Conservation (phyloP, 306 rosid species). For the Glycine soja region DNA sequence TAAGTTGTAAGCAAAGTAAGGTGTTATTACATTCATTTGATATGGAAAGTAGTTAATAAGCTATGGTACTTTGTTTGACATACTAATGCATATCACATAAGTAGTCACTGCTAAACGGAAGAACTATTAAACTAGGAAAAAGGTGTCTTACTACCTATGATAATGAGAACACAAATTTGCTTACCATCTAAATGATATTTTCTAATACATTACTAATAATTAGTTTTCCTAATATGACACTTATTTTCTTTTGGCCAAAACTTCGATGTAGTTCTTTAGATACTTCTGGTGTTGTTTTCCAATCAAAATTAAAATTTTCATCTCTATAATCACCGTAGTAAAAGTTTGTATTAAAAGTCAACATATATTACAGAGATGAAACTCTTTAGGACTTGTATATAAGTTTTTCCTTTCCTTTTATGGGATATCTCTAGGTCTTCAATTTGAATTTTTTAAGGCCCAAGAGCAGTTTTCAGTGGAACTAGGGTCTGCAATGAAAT, state of each 20-base stretch:
- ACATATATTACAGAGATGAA: neutral
- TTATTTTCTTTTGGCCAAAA: neutral
- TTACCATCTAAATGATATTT: neutral
- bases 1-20: slow-evolving; percentile 31
- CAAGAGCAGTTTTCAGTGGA: neutral
- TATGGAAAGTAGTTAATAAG: neutral
- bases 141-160: neutral
- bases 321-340: neutral
- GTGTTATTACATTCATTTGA: neutral
- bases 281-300: neutral
- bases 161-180: slow-evolving; percentile 1
- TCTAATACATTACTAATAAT: neutral
- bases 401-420: too few relatives aligned
- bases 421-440: too few relatives aligned
- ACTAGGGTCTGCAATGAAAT: neutral
- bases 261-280: neutral
- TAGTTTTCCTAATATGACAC: neutral
- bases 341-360: neutral
- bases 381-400: too few relatives aligned
- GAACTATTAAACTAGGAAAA: slow-evolving; percentile 17
- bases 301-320: neutral
- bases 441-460: too few relatives aligned
- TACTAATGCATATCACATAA: neutral
- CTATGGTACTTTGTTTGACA: slow-evolving; percentile 10
- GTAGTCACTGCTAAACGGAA: slow-evolving; percentile 4